Conservation (phyloP, 306 rosid genomes). For the Vigna trinervia region DNA sequence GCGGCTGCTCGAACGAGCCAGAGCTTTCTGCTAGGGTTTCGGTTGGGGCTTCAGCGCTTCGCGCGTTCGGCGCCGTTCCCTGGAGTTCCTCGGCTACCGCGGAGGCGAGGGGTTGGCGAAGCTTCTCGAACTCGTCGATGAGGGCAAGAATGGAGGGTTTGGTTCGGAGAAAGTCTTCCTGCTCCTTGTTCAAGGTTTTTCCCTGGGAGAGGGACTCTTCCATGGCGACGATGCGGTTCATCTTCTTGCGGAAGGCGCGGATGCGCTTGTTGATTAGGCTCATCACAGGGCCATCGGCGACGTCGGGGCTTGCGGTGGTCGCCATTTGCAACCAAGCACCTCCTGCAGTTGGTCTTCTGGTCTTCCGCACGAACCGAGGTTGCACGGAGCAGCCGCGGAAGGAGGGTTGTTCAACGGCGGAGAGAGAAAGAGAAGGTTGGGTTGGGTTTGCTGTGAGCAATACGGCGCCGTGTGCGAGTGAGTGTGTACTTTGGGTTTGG, state of each 20-base stretch:
- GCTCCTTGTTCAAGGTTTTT: slow-evolving; percentile 78
- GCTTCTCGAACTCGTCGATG: slow-evolving; percentile 94
- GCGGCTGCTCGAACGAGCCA: not conserved
- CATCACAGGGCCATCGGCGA: slow-evolving; percentile 87
- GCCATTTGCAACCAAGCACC: slow-evolving; percentile 57
- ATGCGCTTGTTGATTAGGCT: slow-evolving; percentile 90
- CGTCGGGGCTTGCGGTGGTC: slow-evolving; percentile 61
- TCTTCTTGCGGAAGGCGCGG: slow-evolving; percentile 82
- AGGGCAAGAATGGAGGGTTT: slow-evolving; percentile 61
- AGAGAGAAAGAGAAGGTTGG: not conserved
- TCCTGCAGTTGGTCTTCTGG: not conserved
- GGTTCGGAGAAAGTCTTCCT: slow-evolving; percentile 83
- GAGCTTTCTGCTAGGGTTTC: slow-evolving; percentile 32
- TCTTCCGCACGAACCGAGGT: not conserved
- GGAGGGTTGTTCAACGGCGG: not conserved
- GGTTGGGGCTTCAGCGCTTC: not conserved
- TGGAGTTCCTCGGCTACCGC: slow-evolving; percentile 76
- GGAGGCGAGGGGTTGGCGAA: slow-evolving; percentile 75
- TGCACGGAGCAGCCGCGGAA: slow-evolving; percentile 17
- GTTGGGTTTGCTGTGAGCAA: not conserved
- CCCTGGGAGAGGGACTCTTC: slow-evolving; percentile 83
- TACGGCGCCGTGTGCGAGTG: not conserved
- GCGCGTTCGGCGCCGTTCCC: slow-evolving; percentile 47
- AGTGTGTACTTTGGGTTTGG: not conserved
- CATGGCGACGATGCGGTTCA: slow-evolving; percentile 73